Evolutionary conservation across 257 asterid genomes (phyloP).

Genomic region (Fraxinus cuspidata): DNA sequence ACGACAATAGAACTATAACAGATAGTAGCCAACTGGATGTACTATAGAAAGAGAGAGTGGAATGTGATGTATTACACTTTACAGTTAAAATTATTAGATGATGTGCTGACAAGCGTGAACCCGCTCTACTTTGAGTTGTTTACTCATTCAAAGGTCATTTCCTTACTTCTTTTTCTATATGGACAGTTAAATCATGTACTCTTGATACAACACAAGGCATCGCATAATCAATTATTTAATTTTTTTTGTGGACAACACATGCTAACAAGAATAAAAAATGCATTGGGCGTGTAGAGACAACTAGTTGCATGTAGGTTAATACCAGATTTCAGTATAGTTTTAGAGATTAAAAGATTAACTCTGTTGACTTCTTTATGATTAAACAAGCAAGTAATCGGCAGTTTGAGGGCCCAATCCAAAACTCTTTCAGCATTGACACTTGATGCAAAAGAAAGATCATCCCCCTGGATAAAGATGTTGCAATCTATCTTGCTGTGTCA

Average conservation of each 20-base stretch:
- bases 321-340: background rate
- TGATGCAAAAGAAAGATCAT: background rate
- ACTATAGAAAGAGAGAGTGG: constrained; percentile 12
- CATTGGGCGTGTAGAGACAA: background rate
- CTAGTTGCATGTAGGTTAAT: background rate
- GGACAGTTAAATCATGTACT: constrained; percentile 12
- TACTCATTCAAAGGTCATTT: constrained; percentile 1
- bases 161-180: constrained; percentile 8
- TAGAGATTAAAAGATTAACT: background rate
- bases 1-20: constrained; percentile 10
- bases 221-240: background rate
- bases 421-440: background rate
- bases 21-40: constrained; percentile 11
- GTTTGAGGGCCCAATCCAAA: background rate
- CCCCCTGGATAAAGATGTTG: background rate
- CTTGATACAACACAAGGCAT: background rate
- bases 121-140: background rate
- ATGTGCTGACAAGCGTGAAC: constrained; percentile 1
- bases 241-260: background rate
- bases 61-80: constrained; percentile 5
- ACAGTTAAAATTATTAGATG: constrained; percentile 15
- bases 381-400: background rate
- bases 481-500: background rate
- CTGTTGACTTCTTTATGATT: background rate
- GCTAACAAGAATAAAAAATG: background rate